phyloP scores from a whole-genome alignment of 148 eudicot genomes.

The Diospyros lotus region DNA sequence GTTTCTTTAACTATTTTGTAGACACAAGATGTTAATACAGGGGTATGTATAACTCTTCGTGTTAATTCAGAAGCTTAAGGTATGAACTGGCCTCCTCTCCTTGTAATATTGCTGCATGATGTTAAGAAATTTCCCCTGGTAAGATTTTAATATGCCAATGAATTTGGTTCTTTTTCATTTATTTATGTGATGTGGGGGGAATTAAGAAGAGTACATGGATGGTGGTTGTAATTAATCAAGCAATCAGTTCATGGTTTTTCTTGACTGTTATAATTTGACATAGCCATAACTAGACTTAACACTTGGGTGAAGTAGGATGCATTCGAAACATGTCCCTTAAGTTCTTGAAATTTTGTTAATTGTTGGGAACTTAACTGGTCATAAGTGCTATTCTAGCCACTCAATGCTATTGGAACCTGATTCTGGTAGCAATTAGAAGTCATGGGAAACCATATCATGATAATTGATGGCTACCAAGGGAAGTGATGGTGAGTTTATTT shows the following conservation, averaged over 20 bases:
- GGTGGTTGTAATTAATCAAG: not conserved
- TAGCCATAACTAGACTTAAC: too few relatives aligned
- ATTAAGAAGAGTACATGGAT: not conserved
- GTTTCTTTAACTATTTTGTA: conserved; percentile 12
- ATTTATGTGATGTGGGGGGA: not conserved
- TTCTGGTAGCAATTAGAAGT: too few relatives aligned
- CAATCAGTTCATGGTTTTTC: not conserved
- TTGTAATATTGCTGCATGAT: not conserved
- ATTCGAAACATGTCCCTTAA: too few relatives aligned
- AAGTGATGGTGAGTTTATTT: too few relatives aligned
- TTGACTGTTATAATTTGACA: too few relatives aligned
- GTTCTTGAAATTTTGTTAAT: not conserved
- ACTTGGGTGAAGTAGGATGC: too few relatives aligned
- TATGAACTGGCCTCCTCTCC: conserved; percentile 13
- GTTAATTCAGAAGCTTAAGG: conserved; percentile 45
- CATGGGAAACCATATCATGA: too few relatives aligned
- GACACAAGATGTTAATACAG: conserved; percentile 52
- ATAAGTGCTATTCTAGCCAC: not conserved
- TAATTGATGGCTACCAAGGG: too few relatives aligned
- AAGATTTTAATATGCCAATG: not conserved
- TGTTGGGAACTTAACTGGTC: not conserved
- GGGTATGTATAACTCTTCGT: conserved; percentile 37
- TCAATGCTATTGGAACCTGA: not conserved
- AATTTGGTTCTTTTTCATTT: not conserved
- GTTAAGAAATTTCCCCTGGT: not conserved